A percentile compares a stretch with the other conserved stretches of the same genome.
phyloP scores from a whole-genome alignment of 1,284 basidiomycete species.

The Sparassis latifolia region DNA sequence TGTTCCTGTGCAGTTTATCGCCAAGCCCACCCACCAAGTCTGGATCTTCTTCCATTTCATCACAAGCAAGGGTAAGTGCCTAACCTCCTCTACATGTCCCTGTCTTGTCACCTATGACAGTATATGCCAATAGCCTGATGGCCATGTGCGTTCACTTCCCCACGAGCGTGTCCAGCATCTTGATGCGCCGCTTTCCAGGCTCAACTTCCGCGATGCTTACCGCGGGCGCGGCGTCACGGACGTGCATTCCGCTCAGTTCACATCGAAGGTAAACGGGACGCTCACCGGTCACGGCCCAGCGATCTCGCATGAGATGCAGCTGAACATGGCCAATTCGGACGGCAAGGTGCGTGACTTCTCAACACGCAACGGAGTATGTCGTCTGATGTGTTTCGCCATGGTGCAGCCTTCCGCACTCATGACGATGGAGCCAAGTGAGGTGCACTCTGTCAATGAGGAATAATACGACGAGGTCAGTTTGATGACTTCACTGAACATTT shows the following conservation, averaged over 20 bases:
- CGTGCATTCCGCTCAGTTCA: conserved; percentile 23
- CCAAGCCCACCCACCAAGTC: conserved; percentile 22
- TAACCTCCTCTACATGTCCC: background rate
- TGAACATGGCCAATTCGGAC: conserved; percentile 13
- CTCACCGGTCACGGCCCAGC: conserved; percentile 3
- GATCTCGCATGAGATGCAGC: conserved; percentile 16
- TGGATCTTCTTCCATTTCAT: conserved; percentile 35
- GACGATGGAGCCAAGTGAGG: conserved; percentile 8
- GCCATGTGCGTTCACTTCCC: conserved; percentile 13
- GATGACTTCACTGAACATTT: no score
- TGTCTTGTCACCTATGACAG: conserved; percentile 1
- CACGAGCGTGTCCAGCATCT: background rate
- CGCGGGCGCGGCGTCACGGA: conserved; percentile 31
- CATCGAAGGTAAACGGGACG: background rate
- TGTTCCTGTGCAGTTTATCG: conserved; percentile 22
- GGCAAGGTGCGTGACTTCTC: conserved; percentile 11
- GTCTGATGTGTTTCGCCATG: background rate
- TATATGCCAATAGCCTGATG: conserved; percentile 20
- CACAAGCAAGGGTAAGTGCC: conserved; percentile 25
- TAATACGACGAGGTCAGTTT: conserved; percentile 3
- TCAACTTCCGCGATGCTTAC: conserved; percentile 27
- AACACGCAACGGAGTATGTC: background rate
- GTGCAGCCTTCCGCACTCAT: conserved; percentile 2
- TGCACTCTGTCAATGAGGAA: conserved; percentile 2
- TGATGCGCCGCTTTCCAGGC: conserved; percentile 13